Evolutionary conservation across 768 basidiomycete genomes (phyloP), one percentile per base, ranked within the genome.

Genomic region (Phylloporus sp.): DNA sequence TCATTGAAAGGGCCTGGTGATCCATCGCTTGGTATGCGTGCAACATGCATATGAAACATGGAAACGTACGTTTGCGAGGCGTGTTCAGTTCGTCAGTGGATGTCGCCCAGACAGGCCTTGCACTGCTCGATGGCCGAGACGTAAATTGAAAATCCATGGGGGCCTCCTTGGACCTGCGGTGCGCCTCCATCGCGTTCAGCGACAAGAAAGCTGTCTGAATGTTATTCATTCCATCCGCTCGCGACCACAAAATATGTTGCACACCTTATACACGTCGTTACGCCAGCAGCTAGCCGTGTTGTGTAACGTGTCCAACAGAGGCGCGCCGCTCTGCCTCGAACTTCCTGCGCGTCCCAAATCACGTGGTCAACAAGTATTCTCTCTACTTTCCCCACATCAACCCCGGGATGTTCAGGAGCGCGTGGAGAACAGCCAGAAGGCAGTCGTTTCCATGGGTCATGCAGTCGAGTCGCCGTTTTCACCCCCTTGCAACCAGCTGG

Each of bases 81-180:
- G 82, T 79, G 59, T 68, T 75, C n/a, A 74, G 63, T 44, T 80
- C 77, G 23, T 80, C 77, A 20, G 55, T 49, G 22, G 62, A 51
- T 16, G 63, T 16, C 23, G 77, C 79, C 87, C 86, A 88, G 3
- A 76, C 80, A 2, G 84, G 81, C 62, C 74, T 80, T 50, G 75
- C 70, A 32, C 69, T 65, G 49, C 64, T 74, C 54, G 66, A 78
- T 15, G 80, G 77, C 23, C 88, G 78, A 58, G 83, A 81, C 9
- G 89, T 91, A 73, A 85, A 91, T 65, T 91, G 82, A 69, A 84
- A 93, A 69, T 93, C 90, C 91, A 93, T 93, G 5, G 91, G 91
- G 4, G 85, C 87, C 64, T 91, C 91, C 44, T 74, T 88, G 12
- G 85, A 86, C 59, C 85, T 78, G 49, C 50, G 55, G 22, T 54